These are phyloP conservation scores for Saccharomycopsis phalli DNA, from an alignment of 1,139 yeast species.

Conservation along the genomic window DNA sequence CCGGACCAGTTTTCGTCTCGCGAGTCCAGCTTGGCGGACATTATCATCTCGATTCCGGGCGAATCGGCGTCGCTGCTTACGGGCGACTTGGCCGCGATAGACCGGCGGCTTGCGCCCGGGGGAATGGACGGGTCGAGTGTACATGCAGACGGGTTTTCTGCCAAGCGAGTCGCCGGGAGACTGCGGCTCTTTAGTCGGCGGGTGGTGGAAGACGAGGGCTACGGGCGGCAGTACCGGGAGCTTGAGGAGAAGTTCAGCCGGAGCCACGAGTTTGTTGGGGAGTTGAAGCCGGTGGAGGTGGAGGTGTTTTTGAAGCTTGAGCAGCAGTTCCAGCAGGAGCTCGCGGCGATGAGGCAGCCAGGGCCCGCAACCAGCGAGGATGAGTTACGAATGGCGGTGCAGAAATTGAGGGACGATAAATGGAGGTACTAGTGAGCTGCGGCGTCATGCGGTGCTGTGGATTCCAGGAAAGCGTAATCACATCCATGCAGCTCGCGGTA, in stretches of 20 bases:
- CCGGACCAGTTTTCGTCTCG: neutral
- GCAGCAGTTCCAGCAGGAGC: constrained; percentile 3
- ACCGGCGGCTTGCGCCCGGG: neutral
- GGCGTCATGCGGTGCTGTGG: no score
- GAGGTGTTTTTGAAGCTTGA: constrained; percentile 14
- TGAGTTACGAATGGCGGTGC: constrained; percentile 3
- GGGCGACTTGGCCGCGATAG: neutral
- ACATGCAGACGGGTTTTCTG: neutral
- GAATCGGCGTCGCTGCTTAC: neutral
- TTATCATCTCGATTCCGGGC: constrained; percentile 16
- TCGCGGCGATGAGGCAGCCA: neutral
- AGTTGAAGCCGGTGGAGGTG: constrained; percentile 10
- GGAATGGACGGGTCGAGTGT: neutral
- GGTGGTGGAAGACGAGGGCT: neutral
- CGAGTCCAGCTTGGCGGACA: constrained; percentile 6
- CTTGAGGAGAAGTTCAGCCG: constrained; percentile 9
- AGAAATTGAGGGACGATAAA: constrained; percentile 1
- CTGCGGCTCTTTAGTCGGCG: neutral
- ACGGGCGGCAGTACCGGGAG: neutral
- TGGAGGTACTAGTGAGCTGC: no score
- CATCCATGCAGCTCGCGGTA: no score
- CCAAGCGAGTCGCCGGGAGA: neutral
- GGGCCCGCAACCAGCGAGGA: no score
- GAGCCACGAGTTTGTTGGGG: constrained; percentile 12
- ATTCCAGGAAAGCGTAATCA: no score